These are phyloP conservation scores for Candida piceae DNA, from an alignment of 805 yeast genomes.

Conservation along the genomic window DNA sequence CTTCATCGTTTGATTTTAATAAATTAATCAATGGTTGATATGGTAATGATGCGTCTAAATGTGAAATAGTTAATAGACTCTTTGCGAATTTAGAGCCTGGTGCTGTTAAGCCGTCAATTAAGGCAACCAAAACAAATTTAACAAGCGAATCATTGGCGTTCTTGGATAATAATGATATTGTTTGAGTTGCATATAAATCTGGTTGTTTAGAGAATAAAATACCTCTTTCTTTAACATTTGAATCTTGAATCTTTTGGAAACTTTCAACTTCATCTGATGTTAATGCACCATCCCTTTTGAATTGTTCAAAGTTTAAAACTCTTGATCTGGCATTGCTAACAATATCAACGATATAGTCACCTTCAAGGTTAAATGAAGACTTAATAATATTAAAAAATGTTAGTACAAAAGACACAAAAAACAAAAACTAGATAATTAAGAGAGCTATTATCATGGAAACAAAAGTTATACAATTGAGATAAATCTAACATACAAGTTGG, in stretches of 20 bases:
- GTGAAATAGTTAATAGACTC: constrained; percentile 35
- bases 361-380: constrained; percentile 47
- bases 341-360: constrained; percentile 60
- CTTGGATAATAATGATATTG: constrained; percentile 50
- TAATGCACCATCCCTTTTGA: constrained; percentile 67
- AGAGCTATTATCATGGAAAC: too few species aligned
- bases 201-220: constrained; percentile 39
- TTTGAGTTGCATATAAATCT: constrained; percentile 48
- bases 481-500: constrained; percentile 23
- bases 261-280: constrained; percentile 59
- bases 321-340: constrained; percentile 67
- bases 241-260: constrained; percentile 31
- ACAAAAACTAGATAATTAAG: too few species aligned
- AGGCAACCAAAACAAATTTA: constrained; percentile 56
- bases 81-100: constrained; percentile 19
- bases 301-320: constrained; percentile 90
- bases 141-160: constrained; percentile 57
- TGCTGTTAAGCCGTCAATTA: constrained; percentile 50
- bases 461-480: too few species aligned
- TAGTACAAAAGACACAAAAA: constrained; percentile 4
- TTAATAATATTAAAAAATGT: constrained; percentile 3
- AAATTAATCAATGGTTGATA: constrained; percentile 48
- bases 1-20: constrained; percentile 50
- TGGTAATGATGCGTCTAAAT: constrained; percentile 42
- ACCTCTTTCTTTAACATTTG: constrained; percentile 32